Conservation (phyloP, 1,284 basidiomycete species). For the Pseudozyma hubeiensis region DNA sequence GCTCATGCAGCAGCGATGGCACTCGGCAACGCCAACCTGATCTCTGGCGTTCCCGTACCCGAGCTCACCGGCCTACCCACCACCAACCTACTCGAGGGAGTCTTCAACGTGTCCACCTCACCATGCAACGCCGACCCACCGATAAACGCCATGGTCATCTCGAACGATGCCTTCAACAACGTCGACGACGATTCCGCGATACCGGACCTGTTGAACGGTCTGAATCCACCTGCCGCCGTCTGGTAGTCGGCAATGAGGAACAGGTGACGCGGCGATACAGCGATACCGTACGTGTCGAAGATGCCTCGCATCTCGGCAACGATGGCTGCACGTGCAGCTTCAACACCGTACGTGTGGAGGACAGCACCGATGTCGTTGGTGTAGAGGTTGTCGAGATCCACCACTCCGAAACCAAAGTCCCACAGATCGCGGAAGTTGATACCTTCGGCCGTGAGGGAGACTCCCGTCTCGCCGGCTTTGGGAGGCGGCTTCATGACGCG, state of each 20-base stretch:
- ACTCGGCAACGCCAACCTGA: conserved; percentile 49
- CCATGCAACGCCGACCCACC: conserved; percentile 93
- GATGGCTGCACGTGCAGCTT: conserved; percentile 70
- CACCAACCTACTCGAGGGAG: conserved; percentile 91
- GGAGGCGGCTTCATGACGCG: conserved; percentile 62
- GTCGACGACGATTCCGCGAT: conserved; percentile 91
- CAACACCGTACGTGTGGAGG: conserved; percentile 80
- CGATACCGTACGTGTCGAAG: conserved; percentile 95
- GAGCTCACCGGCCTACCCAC: conserved; percentile 70
- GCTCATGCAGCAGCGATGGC: conserved; percentile 24
- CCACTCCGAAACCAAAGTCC: conserved; percentile 82
- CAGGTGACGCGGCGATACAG: conserved; percentile 92
- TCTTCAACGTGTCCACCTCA: conserved; percentile 90
- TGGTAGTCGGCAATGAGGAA: conserved; percentile 98
- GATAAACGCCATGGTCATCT: conserved; percentile 95
- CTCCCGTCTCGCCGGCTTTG: conserved; percentile 52
- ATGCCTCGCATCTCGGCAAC: conserved; percentile 85
- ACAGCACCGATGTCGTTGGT: conserved; percentile 97
- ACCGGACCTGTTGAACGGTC: conserved; percentile 96
- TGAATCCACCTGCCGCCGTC: conserved; percentile 97
- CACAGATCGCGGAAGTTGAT: conserved; percentile 89
- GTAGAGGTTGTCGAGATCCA: conserved; percentile 85
- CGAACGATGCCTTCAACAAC: conserved; percentile 94
- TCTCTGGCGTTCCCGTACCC: conserved; percentile 62
- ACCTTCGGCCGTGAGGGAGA: conserved; percentile 64